Percentiles rank a stretch among this genome's conserved stretches.
Evolutionary conservation across 176 grass and related monocot species (phyloP).

Genomic region (Saccharum spontaneum): DNA sequence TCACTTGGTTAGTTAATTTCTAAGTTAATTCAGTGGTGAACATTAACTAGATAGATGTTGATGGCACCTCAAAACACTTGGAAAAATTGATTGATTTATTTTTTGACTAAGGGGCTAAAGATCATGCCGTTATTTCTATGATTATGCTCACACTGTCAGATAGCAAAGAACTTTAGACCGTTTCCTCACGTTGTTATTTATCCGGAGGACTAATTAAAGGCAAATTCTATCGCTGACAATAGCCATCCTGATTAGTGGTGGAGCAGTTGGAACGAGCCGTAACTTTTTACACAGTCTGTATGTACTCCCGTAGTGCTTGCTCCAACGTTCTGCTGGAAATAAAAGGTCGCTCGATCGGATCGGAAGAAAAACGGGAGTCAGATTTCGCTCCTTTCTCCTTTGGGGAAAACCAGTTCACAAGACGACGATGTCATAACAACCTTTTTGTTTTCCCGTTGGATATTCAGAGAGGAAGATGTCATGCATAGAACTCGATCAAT

Average conservation of each 20-base stretch:
- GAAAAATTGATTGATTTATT: not conserved
- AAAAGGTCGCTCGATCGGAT: not conserved
- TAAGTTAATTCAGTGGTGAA: not conserved
- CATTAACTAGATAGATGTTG: not conserved
- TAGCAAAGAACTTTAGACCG: slow-evolving; percentile 25
- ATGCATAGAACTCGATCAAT: not conserved
- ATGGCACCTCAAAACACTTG: not conserved
- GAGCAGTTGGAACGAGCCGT: slow-evolving; percentile 28
- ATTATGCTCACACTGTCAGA: not conserved
- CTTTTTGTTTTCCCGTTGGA: not conserved
- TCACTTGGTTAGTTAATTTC: not conserved
- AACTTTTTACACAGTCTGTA: not conserved
- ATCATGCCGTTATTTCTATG: not conserved
- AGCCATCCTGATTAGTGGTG: not conserved
- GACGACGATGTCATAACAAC: not conserved
- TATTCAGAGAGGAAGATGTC: slow-evolving; percentile 2
- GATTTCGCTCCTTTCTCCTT: not conserved
- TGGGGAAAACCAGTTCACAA: not conserved
- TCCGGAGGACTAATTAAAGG: not conserved
- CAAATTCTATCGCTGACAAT: not conserved
- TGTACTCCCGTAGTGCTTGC: not conserved
- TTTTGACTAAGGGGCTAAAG: slow-evolving; percentile 2
- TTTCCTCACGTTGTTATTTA: slow-evolving; percentile 7
- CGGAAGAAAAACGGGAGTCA: not conserved
- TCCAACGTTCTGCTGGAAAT: not conserved